Conservation (phyloP, 2,329 filamentous ascomycete genomes). For the Verticillium nubilum region DNA sequence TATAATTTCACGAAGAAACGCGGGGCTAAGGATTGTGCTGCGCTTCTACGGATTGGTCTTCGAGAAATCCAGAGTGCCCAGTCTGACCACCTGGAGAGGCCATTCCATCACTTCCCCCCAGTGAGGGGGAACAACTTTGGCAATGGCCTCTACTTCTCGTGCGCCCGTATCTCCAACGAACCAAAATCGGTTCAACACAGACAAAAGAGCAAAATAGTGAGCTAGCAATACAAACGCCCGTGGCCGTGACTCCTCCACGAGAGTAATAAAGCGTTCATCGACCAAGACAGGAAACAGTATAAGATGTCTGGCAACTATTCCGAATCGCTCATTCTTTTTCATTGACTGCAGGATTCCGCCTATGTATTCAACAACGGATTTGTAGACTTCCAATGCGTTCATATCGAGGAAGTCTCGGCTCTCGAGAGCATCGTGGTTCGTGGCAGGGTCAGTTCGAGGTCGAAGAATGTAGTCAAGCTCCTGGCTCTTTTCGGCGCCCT, state of each 20-base stretch:
- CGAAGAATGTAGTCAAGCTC: neutral
- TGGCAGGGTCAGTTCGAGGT: neutral
- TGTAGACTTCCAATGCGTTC: neutral
- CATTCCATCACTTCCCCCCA: neutral
- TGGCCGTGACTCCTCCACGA: constrained; percentile 15
- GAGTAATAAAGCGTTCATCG: constrained; percentile 10
- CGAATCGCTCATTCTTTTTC: constrained; percentile 1
- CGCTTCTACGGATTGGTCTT: too few relatives aligned
- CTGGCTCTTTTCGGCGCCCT: neutral
- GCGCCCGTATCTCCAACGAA: constrained; percentile 14
- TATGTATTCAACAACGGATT: constrained; percentile 8
- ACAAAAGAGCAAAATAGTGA: constrained; percentile 15
- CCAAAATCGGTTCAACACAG: constrained; percentile 11
- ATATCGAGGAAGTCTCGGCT: too few relatives aligned
- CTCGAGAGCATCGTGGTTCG: neutral
- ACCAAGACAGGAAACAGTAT: constrained; percentile 15
- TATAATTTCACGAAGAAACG: too few relatives aligned
- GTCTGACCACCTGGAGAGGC: neutral
- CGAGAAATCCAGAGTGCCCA: too few relatives aligned
- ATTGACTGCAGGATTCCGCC: constrained; percentile 14
- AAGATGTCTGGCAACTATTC: constrained; percentile 7
- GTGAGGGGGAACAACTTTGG: neutral
- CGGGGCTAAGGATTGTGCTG: too few relatives aligned
- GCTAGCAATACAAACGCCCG: constrained; percentile 16
- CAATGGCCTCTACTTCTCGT: constrained; percentile 12